Percentiles rank a stretch among this genome's conserved stretches.
Conservation (phyloP, 2,329 filamentous ascomycete genomes). For the Magnaporthiopsis incrustans region DNA sequence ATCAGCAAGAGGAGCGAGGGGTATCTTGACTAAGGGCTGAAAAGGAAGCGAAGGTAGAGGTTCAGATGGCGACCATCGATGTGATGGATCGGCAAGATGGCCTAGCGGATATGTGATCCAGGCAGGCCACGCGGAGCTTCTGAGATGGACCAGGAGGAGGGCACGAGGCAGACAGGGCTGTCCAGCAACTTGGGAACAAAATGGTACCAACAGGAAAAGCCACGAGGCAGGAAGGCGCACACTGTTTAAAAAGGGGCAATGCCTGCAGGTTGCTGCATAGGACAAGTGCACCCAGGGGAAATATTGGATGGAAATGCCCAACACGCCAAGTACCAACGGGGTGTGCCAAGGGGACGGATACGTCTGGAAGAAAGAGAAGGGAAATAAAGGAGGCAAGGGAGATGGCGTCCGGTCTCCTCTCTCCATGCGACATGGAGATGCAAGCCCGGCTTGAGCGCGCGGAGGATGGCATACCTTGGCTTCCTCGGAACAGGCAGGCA, state of each 20-base stretch:
- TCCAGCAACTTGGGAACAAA: background rate
- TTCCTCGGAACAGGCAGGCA: too few relatives aligned
- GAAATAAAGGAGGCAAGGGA: background rate
- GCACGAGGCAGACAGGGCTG: background rate
- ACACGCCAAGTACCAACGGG: background rate
- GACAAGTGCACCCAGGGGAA: background rate
- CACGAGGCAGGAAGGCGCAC: constrained; percentile 1
- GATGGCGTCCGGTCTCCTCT: background rate
- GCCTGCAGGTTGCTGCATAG: background rate
- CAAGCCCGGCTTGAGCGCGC: too few relatives aligned
- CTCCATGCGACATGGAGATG: too few relatives aligned
- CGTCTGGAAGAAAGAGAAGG: background rate
- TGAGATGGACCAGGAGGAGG: background rate
- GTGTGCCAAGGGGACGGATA: background rate
- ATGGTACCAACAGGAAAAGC: background rate
- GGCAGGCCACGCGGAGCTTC: background rate
- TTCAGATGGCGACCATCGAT: background rate
- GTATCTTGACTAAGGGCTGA: background rate
- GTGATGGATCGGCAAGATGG: background rate
- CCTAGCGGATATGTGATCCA: background rate
- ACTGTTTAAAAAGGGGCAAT: background rate
- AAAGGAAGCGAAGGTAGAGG: background rate
- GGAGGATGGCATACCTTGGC: too few relatives aligned
- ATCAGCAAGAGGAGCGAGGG: background rate
- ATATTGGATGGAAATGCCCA: too few relatives aligned